Conservation (phyloP, 192 early-diverging fungal species). For the Entophlyctis luteolus region DNA sequence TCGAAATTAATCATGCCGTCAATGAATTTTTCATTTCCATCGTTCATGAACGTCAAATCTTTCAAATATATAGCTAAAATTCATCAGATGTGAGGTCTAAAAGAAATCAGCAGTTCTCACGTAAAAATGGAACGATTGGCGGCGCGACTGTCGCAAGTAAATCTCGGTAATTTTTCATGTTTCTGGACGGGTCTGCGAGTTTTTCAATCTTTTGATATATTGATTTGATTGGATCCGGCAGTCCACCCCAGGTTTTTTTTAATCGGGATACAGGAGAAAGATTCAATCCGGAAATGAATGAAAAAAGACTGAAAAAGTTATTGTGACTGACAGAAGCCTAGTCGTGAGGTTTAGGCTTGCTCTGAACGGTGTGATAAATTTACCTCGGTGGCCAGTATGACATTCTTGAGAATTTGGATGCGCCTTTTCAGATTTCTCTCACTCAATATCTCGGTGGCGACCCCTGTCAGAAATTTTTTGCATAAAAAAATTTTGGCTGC, state of each 20-base stretch:
- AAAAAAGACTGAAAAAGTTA: conserved; percentile 67
- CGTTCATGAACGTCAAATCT: conserved; percentile 68
- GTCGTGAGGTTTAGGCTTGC: background rate
- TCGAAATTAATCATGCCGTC: conserved; percentile 57
- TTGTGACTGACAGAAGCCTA: conserved; percentile 51
- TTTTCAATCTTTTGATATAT: conserved; percentile 51
- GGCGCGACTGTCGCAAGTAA: conserved; percentile 42
- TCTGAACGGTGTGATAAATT: background rate
- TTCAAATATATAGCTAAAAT: conserved; percentile 60
- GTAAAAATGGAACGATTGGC: conserved; percentile 61
- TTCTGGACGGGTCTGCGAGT: conserved; percentile 57
- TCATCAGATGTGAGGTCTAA: conserved; percentile 49
- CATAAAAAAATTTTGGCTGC: conserved; percentile 36
- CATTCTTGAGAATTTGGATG: conserved; percentile 42
- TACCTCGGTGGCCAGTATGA: conserved; percentile 51
- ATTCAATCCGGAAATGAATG: conserved; percentile 57
- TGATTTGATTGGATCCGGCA: conserved; percentile 45
- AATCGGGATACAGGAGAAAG: conserved; percentile 56
- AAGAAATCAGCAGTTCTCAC: conserved; percentile 46
- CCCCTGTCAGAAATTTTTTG: conserved; percentile 20
- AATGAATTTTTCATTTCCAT: conserved; percentile 65
- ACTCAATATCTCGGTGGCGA: conserved; percentile 49
- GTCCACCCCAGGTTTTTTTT: conserved; percentile 53
- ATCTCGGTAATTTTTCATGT: conserved; percentile 63
- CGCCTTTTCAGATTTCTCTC: conserved; percentile 53